Evolutionary conservation across 371 early-diverging fungal genomes (phyloP).

Genomic region (Zopfochytrium polystomum): DNA sequence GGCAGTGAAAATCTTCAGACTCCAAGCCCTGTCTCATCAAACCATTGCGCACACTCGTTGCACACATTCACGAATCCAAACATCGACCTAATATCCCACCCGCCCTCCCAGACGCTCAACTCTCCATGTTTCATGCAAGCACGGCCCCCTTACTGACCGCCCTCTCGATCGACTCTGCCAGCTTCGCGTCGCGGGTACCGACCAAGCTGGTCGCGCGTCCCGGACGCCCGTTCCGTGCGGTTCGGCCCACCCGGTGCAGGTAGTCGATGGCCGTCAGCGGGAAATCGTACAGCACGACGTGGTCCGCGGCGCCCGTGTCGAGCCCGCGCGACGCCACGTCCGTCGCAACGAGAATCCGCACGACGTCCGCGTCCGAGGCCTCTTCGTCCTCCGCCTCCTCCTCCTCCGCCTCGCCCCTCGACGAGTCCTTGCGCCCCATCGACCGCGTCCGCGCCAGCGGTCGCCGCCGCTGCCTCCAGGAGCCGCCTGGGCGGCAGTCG

Average conservation of each 20-base stretch:
- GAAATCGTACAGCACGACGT: slow-evolving; percentile 93
- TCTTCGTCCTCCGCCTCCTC: slow-evolving; percentile 29
- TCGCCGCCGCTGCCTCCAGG: slow-evolving; percentile 6
- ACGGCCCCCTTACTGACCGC: slow-evolving; percentile 15
- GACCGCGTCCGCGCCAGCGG: neutral
- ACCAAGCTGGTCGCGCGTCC: slow-evolving; percentile 87
- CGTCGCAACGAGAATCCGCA: slow-evolving; percentile 73
- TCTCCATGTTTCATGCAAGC: slow-evolving; percentile 19
- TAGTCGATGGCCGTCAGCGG: slow-evolving; percentile 91
- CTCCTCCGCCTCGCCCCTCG: neutral
- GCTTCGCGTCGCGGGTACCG: slow-evolving; percentile 67
- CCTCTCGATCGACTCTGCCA: slow-evolving; percentile 70
- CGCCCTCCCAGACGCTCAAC: too few relatives aligned
- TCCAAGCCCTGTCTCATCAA: too few relatives aligned
- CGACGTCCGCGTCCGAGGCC: slow-evolving; percentile 26
- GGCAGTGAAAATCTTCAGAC: too few relatives aligned
- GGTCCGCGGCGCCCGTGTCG: slow-evolving; percentile 85
- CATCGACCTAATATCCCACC: too few relatives aligned
- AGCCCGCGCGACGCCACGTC: slow-evolving; percentile 93
- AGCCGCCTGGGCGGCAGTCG: too few relatives aligned
- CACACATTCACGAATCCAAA: too few relatives aligned
- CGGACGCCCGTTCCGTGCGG: slow-evolving; percentile 81
- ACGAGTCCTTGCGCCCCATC: neutral
- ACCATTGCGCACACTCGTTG: too few relatives aligned
- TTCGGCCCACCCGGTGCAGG: slow-evolving; percentile 94